Percentiles rank a stretch among this genome's conserved stretches.
Evolutionary conservation across 2,329 filamentous ascomycete species (phyloP).

Genomic region (Fusarium sp.): DNA sequence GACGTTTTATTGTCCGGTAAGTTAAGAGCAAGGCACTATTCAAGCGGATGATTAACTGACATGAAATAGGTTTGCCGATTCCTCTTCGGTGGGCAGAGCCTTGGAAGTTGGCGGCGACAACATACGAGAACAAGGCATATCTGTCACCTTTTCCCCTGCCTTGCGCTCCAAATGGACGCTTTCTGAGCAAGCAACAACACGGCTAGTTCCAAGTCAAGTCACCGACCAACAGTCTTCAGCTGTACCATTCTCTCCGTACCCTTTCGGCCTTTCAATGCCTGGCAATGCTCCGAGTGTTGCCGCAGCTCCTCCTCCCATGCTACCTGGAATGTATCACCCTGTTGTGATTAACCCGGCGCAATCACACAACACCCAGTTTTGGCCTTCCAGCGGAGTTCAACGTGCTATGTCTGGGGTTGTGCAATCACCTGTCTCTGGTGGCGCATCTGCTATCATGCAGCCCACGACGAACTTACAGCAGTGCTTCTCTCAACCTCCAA

Average conservation of each 20-base stretch:
- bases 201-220: slow-evolving; percentile 1
- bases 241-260: slow-evolving; percentile 15
- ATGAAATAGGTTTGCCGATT: slow-evolving; percentile 45
- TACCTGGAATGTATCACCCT: slow-evolving; percentile 24
- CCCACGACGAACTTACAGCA: slow-evolving; percentile 4
- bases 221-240: slow-evolving; percentile 5
- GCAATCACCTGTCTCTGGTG: slow-evolving; percentile 4
- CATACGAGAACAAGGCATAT: slow-evolving; percentile 48
- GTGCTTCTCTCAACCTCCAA: background rate
- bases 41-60: background rate
- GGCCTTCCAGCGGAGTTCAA: slow-evolving; percentile 20
- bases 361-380: slow-evolving; percentile 6
- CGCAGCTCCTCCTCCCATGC: slow-evolving; percentile 2
- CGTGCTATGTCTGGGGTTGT: slow-evolving; percentile 13
- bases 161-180: slow-evolving; percentile 52
- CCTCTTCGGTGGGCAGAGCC: slow-evolving; percentile 48
- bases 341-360: slow-evolving; percentile 15
- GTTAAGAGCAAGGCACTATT: background rate
- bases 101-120: slow-evolving; percentile 40
- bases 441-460: slow-evolving; percentile 9
- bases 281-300: slow-evolving; percentile 1
- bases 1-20: slow-evolving; percentile 51
- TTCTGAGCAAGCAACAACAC: slow-evolving; percentile 7
- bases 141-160: slow-evolving; percentile 47
- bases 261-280: slow-evolving; percentile 5